Evolutionary conservation across 345 rosid species (phyloP).

Genomic region (Gossypium thurberi): DNA sequence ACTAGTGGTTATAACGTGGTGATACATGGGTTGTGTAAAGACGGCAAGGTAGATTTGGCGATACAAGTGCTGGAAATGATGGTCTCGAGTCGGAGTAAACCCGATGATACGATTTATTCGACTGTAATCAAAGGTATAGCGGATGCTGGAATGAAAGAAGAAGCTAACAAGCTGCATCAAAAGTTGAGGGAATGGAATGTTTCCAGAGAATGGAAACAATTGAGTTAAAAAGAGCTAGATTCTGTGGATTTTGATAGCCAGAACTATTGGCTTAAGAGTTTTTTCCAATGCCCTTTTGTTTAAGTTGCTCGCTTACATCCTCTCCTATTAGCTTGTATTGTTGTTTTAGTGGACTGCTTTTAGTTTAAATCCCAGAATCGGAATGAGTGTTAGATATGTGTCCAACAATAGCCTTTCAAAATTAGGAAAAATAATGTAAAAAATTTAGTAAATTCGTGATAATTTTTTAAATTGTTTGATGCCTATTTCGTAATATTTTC

Average conservation of each 20-base stretch:
- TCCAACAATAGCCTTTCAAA: neutral
- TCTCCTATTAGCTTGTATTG: neutral
- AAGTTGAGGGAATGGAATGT: slow-evolving; percentile 45
- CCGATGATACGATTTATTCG: slow-evolving; percentile 37
- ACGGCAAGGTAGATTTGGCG: slow-evolving; percentile 53
- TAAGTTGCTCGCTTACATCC: neutral
- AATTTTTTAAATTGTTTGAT: no score
- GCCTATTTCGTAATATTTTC: no score
- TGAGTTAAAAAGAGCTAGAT: neutral
- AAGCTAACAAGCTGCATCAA: slow-evolving; percentile 45
- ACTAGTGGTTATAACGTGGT: slow-evolving; percentile 42
- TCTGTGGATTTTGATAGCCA: slow-evolving; percentile 1
- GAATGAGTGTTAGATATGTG: neutral
- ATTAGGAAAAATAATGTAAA: no score
- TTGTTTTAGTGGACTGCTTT: neutral
- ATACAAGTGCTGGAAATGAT: slow-evolving; percentile 59
- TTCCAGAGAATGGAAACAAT: slow-evolving; percentile 14
- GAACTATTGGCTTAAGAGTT: neutral
- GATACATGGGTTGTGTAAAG: slow-evolving; percentile 51
- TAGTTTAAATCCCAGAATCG: neutral
- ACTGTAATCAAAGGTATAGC: slow-evolving; percentile 39
- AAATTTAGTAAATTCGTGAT: no score
- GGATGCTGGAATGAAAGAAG: slow-evolving; percentile 56
- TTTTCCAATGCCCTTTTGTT: neutral
- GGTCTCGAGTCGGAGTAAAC: slow-evolving; percentile 44